Base-by-base conservation (phyloP, 31 red algal genomes). In the Pterothamnion heteromorphum region DNA sequence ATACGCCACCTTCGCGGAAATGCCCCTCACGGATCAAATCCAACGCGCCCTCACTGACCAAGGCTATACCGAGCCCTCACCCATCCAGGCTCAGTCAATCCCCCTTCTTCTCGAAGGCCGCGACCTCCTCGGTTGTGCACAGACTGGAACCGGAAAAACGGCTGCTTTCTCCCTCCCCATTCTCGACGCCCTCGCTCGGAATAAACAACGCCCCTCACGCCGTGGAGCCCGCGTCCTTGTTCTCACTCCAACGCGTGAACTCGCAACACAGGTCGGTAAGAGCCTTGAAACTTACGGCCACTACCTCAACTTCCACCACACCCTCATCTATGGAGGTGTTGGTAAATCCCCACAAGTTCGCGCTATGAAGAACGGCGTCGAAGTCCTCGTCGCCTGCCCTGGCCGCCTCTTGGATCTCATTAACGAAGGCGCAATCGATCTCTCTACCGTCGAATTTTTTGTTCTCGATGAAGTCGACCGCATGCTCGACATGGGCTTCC, bases 401-500 rank as follows among this genome's bases (percentile, higher is more conserved):
- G 97, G 97, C 4, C 94, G 97, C 23, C 87, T 99, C 14, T 95
- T 99, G 78, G 97, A 99, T 87, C 93, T 99, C 3, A 94, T 95
- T 38, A 95, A 97, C 57, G 97, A 95, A 38, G 96, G 96, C 91
- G 97, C 96, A n/a, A 97, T 99, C 92, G 91, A 93, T 26, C 44
- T 99, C 31, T 85, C 93, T 5, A 80, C 90, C 18, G 96, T 93
- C 14, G 90, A 91, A 80, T 95, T 96, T 44, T 74, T 99, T 44
- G 96, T 99, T 72, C 83, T 99, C 3, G 97, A 99, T 91, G 97
- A 99, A 92, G 97, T 96, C 14, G 97, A 99, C 86, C 93, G 97
- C 36, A 93, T 99, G 58, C 92, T 99, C 23, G 94, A 92, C 31
- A 97, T 99, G 94, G 97, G 97, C 92, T 99, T 99, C 93, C 96